A percentile compares a stretch with the other conserved stretches of the same genome.
These are phyloP conservation scores for Shiraia bambusicola DNA, from an alignment of 2,329 filamentous ascomycete genomes.

Conservation along the genomic window DNA sequence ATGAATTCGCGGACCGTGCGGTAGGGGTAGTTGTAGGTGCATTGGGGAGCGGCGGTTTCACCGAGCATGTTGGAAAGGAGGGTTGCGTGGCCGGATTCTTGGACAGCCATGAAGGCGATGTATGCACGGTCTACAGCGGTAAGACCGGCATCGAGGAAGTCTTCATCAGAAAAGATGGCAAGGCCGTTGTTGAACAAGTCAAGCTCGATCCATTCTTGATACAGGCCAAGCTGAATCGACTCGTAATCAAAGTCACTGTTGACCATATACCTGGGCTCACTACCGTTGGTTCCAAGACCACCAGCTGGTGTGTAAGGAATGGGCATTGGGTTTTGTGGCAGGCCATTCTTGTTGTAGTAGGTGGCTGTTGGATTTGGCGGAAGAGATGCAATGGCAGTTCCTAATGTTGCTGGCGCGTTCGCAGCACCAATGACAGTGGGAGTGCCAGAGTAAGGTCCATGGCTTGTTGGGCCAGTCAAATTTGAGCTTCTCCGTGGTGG, in stretches of 20 bases:
- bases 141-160: conserved; percentile 70
- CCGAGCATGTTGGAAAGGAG: conserved; percentile 78
- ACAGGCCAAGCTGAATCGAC: conserved; percentile 71
- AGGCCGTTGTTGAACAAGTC: conserved; percentile 80
- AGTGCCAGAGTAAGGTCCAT: conserved; percentile 68
- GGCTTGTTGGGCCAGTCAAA: conserved; percentile 62
- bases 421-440: conserved; percentile 71
- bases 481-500: conserved; percentile 51
- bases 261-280: conserved; percentile 71
- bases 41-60: conserved; percentile 67
- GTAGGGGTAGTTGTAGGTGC: conserved; percentile 80
- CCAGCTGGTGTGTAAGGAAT: conserved; percentile 70
- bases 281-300: conserved; percentile 76
- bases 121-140: conserved; percentile 68
- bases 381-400: conserved; percentile 58
- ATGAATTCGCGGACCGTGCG: conserved; percentile 73
- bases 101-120: conserved; percentile 74
- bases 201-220: conserved; percentile 83
- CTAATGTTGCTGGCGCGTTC: conserved; percentile 56
- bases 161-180: conserved; percentile 65
- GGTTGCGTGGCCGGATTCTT: conserved; percentile 77
- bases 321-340: conserved; percentile 66
- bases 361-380: conserved; percentile 64
- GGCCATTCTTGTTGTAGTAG: conserved; percentile 70
- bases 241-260: conserved; percentile 83